phyloP scores from a whole-genome alignment of 2,329 filamentous ascomycete species.

The Didymella pinodella region DNA sequence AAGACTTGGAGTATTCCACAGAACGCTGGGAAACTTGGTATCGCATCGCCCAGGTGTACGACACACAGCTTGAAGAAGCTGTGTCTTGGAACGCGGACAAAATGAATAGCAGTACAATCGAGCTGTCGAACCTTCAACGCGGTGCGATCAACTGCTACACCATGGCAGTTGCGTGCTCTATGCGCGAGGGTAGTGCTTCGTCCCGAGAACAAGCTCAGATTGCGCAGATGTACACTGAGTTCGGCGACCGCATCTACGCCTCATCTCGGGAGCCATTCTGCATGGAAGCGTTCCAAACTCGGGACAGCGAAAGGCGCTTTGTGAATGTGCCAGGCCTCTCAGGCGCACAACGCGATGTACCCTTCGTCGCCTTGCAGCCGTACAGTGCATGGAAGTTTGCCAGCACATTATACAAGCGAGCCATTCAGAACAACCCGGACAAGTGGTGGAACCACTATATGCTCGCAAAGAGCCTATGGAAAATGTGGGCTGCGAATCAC shows the following conservation, averaged over 20 bases:
- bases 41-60: slow-evolving; percentile 83
- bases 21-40: slow-evolving; percentile 93
- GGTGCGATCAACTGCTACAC: slow-evolving; percentile 80
- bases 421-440: slow-evolving; percentile 65
- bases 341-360: slow-evolving; percentile 63
- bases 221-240: slow-evolving; percentile 72
- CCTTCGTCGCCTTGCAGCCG: slow-evolving; percentile 65
- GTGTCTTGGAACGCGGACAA: slow-evolving; percentile 91
- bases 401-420: slow-evolving; percentile 66
- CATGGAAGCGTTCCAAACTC: slow-evolving; percentile 70
- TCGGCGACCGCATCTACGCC: slow-evolving; percentile 72
- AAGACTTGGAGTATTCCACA: slow-evolving; percentile 82
- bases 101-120: slow-evolving; percentile 81
- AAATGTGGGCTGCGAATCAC: slow-evolving; percentile 66
- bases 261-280: slow-evolving; percentile 72
- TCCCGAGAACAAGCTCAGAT: slow-evolving; percentile 63
- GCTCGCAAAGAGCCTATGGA: slow-evolving; percentile 76
- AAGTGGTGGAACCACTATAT: slow-evolving; percentile 74
- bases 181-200: slow-evolving; percentile 56
- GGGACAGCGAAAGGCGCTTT: slow-evolving; percentile 67
- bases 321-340: slow-evolving; percentile 59
- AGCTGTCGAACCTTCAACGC: slow-evolving; percentile 78
- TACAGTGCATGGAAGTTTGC: slow-evolving; percentile 73
- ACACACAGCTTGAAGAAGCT: slow-evolving; percentile 85
- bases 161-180: slow-evolving; percentile 71